A percentile compares a stretch with the other conserved stretches of the same genome.
These are phyloP conservation scores for Yarrowia alimentaria DNA, from an alignment of 805 yeast species.

Conservation along the genomic window DNA sequence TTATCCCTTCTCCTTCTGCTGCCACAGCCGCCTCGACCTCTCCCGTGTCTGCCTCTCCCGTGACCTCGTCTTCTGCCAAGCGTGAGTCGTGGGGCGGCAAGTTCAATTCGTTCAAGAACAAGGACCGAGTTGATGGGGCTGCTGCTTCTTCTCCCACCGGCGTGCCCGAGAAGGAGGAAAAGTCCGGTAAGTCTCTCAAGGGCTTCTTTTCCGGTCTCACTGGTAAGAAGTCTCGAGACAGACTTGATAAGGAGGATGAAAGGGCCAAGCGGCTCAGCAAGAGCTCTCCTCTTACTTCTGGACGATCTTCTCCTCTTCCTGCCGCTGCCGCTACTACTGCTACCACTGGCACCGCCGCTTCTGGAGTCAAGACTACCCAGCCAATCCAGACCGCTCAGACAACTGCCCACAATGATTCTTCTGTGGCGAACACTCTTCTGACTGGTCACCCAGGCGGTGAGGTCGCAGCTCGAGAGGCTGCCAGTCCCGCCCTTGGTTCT, in stretches of 20 bases:
- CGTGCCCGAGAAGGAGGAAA: conserved; percentile 5
- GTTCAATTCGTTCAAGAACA: conserved; percentile 16
- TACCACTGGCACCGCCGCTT: not conserved
- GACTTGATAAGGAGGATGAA: not conserved
- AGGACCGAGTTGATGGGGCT: too few relatives aligned
- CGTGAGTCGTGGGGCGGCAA: conserved; percentile 26
- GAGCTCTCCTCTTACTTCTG: not conserved
- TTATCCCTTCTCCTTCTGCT: not conserved
- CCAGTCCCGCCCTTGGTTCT: too few relatives aligned
- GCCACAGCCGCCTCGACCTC: not conserved
- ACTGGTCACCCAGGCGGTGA: too few relatives aligned
- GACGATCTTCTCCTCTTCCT: not conserved
- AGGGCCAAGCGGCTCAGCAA: not conserved
- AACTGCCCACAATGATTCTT: too few relatives aligned
- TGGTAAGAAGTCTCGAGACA: conserved; percentile 8
- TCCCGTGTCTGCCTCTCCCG: not conserved
- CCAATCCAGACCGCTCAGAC: too few relatives aligned
- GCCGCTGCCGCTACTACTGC: not conserved
- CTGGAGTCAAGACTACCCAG: not conserved
- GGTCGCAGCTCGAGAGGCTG: too few relatives aligned
- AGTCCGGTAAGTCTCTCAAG: conserved; percentile 19
- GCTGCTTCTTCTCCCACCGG: too few relatives aligned
- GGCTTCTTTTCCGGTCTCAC: conserved; percentile 11
- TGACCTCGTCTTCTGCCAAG: not conserved
- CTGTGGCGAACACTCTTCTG: too few relatives aligned